Base-by-base conservation (phyloP, 805 yeast genomes). In the Priceomyces melissophilus region DNA sequence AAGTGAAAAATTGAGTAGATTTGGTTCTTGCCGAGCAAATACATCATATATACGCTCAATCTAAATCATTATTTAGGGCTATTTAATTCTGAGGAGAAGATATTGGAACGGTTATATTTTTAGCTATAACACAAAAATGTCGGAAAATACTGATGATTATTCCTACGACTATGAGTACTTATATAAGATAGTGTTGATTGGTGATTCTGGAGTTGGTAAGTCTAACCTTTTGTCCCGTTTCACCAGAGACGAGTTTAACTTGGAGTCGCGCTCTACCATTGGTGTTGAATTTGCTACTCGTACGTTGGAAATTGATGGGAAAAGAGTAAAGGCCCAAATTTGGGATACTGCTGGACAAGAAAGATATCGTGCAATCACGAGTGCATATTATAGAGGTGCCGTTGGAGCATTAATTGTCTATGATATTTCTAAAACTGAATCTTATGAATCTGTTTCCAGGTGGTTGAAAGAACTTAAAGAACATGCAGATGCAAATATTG, bases 321-420 rank as follows among this genome's bases (percentile, higher is more conserved):
- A 84, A 57, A 70, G 87, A 60, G 84, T 87, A 52, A 87, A 87
- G 63, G 91, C 95, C 3, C 95, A 88, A 66, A 84, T 89, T 53
- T 91, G 99, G 99, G 99, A 91, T 66, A 91, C 99, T 29, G 99
- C 99, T 2, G 99, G 99, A 46, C 99, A 91, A 71, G 99, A 91
- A 67, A 81, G 99, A 64, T 91, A 93, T 73, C 81, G 99, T 55
- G 98, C 99, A 34, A 91, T 91, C 63, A 93, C 99, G 26, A 82
- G 93, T 42, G 98, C 98, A 4, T 91, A 91, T 69, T 91, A 91
- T 65, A 79, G 99, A 61, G 99, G 98, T 32, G 98, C 99, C 1
- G 96, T 90, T 40, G 99, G 99, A 45, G 98, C 98, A 3, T 75
- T 91, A 55, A 84, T 91, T 43, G 96, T 91, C 48, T 91, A 91